Evolutionary conservation across 805 yeast genomes (phyloP).

Genomic region (Candida ovalis): DNA sequence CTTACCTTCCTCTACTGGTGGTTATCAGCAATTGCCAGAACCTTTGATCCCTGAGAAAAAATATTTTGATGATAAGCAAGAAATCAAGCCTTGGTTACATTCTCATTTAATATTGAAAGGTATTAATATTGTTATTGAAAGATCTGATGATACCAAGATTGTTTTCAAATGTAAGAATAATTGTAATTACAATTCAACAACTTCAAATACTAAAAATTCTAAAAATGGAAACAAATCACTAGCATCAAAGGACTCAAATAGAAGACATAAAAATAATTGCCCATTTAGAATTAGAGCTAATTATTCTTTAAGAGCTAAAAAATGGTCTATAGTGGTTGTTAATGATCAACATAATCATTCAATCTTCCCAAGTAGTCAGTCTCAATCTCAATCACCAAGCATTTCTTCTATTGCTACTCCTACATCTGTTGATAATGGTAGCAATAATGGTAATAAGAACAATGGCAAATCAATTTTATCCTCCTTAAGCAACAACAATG

Average conservation of each 20-base stretch:
- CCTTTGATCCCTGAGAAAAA: constrained; percentile 20
- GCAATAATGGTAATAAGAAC: not conserved
- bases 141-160: constrained; percentile 58
- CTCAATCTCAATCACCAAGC: constrained; percentile 1
- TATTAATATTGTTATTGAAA: constrained; percentile 54
- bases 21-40: constrained; percentile 1
- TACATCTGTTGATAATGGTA: not conserved
- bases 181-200: constrained; percentile 13
- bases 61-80: constrained; percentile 38
- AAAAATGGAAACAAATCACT: constrained; percentile 9
- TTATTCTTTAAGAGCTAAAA: constrained; percentile 44
- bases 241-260: constrained; percentile 10
- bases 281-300: constrained; percentile 68
- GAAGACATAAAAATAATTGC: constrained; percentile 36
- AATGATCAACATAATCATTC: constrained; percentile 60
- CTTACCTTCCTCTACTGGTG: constrained; percentile 5
- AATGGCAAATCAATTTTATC: not conserved
- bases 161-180: constrained; percentile 57
- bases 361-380: constrained; percentile 21
- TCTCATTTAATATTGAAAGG: constrained; percentile 45
- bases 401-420: not conserved
- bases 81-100: constrained; percentile 62
- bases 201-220: constrained; percentile 7
- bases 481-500: not conserved
- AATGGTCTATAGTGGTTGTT: constrained; percentile 60